Conservation (phyloP, 2,329 filamentous ascomycete genomes). For the Westerdykella sp. region DNA sequence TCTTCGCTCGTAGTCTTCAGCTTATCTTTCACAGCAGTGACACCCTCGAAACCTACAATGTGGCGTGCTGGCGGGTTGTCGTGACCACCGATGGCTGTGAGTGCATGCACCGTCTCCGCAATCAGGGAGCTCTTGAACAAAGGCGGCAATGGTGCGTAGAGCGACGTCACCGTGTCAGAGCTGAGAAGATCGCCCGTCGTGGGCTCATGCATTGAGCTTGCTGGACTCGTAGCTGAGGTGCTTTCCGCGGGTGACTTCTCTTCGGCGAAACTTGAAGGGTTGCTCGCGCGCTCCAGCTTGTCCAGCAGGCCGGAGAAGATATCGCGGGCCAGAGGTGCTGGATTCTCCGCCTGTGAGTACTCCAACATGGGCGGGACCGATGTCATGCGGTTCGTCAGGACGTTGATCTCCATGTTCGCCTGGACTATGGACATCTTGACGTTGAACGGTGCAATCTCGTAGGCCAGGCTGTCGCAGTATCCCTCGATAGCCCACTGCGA, state of each 20-base stretch:
- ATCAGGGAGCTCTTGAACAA: constrained; percentile 67
- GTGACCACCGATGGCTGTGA: constrained; percentile 88
- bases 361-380: constrained; percentile 72
- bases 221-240: constrained; percentile 24
- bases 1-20: constrained; percentile 94
- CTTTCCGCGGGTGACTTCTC: constrained; percentile 25
- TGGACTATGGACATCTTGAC: constrained; percentile 94
- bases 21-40: constrained; percentile 87
- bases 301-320: constrained; percentile 78
- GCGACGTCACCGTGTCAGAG: constrained; percentile 51
- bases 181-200: constrained; percentile 43
- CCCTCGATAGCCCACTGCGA: constrained; percentile 93
- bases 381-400: constrained; percentile 79
- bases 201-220: constrained; percentile 21
- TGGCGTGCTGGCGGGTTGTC: constrained; percentile 92
- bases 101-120: constrained; percentile 81
- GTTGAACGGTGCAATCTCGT: constrained; percentile 93
- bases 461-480: constrained; percentile 88
- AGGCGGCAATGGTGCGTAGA: constrained; percentile 66
- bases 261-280: constrained; percentile 26
- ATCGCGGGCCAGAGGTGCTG: constrained; percentile 73
- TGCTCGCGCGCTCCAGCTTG: constrained; percentile 58
- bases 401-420: constrained; percentile 85
- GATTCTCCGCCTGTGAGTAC: constrained; percentile 63
- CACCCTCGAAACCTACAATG: constrained; percentile 86